Conservation (phyloP, 1,284 basidiomycete genomes). For the Naganishia sp. region DNA sequence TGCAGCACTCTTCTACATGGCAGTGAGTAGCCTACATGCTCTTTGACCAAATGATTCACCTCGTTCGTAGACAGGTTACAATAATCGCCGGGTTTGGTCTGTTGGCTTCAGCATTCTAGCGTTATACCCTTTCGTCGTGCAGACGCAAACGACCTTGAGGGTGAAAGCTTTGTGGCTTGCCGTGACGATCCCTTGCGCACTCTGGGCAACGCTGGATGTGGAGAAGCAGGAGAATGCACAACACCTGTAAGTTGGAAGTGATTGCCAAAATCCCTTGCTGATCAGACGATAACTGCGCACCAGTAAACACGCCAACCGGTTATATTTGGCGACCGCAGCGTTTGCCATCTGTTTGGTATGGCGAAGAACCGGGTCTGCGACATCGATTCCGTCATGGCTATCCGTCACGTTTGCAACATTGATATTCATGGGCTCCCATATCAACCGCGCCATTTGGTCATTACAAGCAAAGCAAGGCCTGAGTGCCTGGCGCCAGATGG, state of each 20-base stretch:
- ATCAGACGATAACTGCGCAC: background rate
- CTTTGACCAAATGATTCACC: background rate
- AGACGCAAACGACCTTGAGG: background rate
- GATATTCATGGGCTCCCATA: slow-evolving; percentile 9
- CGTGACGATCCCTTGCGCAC: slow-evolving; percentile 7
- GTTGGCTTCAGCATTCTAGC: slow-evolving; percentile 19
- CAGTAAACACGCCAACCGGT: slow-evolving; percentile 4
- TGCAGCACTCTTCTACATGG: slow-evolving; percentile 21
- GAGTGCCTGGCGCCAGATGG: background rate
- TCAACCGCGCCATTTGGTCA: slow-evolving; percentile 7
- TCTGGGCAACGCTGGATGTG: slow-evolving; percentile 27
- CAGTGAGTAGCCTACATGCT: slow-evolving; percentile 8
- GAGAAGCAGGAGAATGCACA: slow-evolving; percentile 17
- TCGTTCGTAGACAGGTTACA: slow-evolving; percentile 22
- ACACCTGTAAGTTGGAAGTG: slow-evolving; percentile 1
- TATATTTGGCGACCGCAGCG: slow-evolving; percentile 9
- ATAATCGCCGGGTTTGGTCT: slow-evolving; percentile 23
- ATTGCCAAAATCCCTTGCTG: no score
- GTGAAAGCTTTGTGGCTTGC: slow-evolving; percentile 1
- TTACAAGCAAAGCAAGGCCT: slow-evolving; percentile 18
- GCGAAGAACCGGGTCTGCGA: slow-evolving; percentile 1
- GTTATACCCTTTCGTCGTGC: slow-evolving; percentile 10
- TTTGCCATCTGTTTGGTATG: background rate
- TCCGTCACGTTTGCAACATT: background rate
- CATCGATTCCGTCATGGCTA: slow-evolving; percentile 10